A percentile compares a stretch with the other conserved stretches of the same genome.
These are phyloP conservation scores for Fusarium burgessii DNA, from an alignment of 2,329 filamentous ascomycete genomes.

Conservation along the genomic window DNA sequence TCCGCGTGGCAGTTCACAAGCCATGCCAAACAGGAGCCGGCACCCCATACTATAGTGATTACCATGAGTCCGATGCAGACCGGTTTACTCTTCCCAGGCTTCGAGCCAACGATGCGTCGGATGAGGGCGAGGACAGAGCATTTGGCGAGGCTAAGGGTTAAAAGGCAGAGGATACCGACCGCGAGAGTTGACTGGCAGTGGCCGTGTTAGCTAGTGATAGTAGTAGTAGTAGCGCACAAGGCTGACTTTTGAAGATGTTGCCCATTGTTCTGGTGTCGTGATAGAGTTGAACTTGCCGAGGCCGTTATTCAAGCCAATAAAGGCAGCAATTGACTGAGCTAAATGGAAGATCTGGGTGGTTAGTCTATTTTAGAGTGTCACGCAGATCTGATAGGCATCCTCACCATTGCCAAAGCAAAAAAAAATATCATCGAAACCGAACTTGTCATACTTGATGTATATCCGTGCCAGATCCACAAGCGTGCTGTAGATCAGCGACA, in stretches of 20 bases:
- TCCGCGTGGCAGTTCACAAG: slow-evolving; percentile 18
- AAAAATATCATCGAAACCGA: slow-evolving; percentile 35
- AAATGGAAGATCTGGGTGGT: slow-evolving; percentile 20
- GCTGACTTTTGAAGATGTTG: slow-evolving; percentile 22
- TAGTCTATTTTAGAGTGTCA: neutral
- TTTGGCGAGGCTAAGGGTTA: slow-evolving; percentile 25
- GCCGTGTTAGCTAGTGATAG: slow-evolving; percentile 9
- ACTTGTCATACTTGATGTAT: slow-evolving; percentile 39
- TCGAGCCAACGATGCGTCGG: slow-evolving; percentile 34
- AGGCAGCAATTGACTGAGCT: slow-evolving; percentile 25
- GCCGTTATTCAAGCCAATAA: slow-evolving; percentile 23
- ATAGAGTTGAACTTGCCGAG: slow-evolving; percentile 36
- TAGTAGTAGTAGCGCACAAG: neutral
- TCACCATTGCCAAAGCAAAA: slow-evolving; percentile 27
- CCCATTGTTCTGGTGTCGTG: slow-evolving; percentile 26
- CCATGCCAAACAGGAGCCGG: slow-evolving; percentile 16
- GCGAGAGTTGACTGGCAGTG: slow-evolving; percentile 15
- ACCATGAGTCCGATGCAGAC: slow-evolving; percentile 25
- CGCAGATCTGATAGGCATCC: neutral
- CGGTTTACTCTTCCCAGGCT: slow-evolving; percentile 20
- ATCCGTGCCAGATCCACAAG: slow-evolving; percentile 24
- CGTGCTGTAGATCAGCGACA: slow-evolving; percentile 34
- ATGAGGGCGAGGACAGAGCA: slow-evolving; percentile 39
- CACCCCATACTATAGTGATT: slow-evolving; percentile 14
- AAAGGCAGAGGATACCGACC: slow-evolving; percentile 17